Base-by-base conservation (phyloP, 1,139 yeast genomes). In the Protomyces lactucae-debilis region DNA sequence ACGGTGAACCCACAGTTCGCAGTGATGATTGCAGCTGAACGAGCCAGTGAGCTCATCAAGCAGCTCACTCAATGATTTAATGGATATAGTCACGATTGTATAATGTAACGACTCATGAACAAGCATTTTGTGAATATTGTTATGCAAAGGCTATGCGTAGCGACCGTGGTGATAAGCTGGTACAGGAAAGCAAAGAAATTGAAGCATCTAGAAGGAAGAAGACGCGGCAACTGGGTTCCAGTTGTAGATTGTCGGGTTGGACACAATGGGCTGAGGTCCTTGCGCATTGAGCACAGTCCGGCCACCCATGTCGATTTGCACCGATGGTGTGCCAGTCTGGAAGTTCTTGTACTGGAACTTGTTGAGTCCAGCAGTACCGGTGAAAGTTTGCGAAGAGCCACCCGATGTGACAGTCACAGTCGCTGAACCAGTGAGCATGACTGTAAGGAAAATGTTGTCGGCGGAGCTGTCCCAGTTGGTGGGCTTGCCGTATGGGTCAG, bases 401-500 rank as follows among this genome's bases (percentile, higher is more conserved):
- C 65, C 66, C 12, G 64, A 60, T 6, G 67, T 61, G 23, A 65
- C 61, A 2, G 65, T 56, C 16, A 65, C 53, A 14, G 54, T 57
- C 12, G 65, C 67, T n/a, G 65, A 28, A 6, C 52, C 63, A 16
- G 61, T 48, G 39, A 65, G 52, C 61, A 56, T 18, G 43, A 61
- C 65, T 37, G 40, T 39, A 21, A 61, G 59, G 51, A 16, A 56
- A 35, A 65, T 61, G 37, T 56, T 40, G 43, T 65, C 67, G 45
- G 56, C 60, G 10, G 61, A 55, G 21, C 21, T 37, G 43, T 52
- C 65, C 37, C 53, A 65, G 35, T 59, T 57, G 35, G 61, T 55
- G 21, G 67, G 67, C 55, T 53, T 55, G 23, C 65, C 65, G 43
- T 55, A 55, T 12, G 63, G 55, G 51, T 65, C 67, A 10, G 57